Conservation (phyloP, 2,329 filamentous ascomycete species). For the Sporothrix sp. region DNA sequence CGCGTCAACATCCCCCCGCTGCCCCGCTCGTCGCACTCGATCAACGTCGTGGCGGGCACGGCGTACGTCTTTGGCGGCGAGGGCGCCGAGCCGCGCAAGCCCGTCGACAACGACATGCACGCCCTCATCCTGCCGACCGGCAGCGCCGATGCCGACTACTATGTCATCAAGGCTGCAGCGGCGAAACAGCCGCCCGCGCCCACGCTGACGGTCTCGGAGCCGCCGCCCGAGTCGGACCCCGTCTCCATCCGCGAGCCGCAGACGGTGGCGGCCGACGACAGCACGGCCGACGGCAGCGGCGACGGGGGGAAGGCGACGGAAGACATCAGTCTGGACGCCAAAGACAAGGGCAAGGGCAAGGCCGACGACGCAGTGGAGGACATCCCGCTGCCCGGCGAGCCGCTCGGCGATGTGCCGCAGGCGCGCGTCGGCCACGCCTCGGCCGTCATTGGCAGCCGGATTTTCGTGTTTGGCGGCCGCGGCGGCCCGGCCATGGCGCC, state of each 20-base stretch:
- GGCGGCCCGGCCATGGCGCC: constrained; percentile 58
- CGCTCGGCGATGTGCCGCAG: constrained; percentile 43
- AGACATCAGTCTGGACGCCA: constrained; percentile 17
- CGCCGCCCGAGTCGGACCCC: constrained; percentile 15
- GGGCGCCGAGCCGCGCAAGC: constrained; percentile 42
- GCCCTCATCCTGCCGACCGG: constrained; percentile 51
- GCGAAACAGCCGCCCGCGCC: constrained; percentile 20
- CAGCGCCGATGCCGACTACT: constrained; percentile 50
- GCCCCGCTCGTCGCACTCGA: constrained; percentile 63
- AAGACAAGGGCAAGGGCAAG: constrained; percentile 29
- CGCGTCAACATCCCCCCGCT: constrained; percentile 46
- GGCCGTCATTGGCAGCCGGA: constrained; percentile 54
- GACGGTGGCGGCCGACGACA: not conserved
- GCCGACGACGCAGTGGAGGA: constrained; percentile 9
- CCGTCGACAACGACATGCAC: constrained; percentile 64
- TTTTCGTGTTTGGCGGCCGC: constrained; percentile 76
- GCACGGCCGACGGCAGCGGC: constrained; percentile 20
- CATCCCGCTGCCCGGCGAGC: constrained; percentile 24
- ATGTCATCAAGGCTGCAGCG: constrained; percentile 40
- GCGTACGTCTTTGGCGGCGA: constrained; percentile 69
- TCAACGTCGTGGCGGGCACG: constrained; percentile 50
- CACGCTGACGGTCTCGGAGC: constrained; percentile 17
- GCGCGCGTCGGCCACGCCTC: constrained; percentile 67
- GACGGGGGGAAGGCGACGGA: constrained; percentile 17
- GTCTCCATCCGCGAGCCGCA: constrained; percentile 15